These are phyloP conservation scores for Neoscytalidium dimidiatum DNA, from an alignment of 2,329 filamentous ascomycete genomes.

Conservation along the genomic window DNA sequence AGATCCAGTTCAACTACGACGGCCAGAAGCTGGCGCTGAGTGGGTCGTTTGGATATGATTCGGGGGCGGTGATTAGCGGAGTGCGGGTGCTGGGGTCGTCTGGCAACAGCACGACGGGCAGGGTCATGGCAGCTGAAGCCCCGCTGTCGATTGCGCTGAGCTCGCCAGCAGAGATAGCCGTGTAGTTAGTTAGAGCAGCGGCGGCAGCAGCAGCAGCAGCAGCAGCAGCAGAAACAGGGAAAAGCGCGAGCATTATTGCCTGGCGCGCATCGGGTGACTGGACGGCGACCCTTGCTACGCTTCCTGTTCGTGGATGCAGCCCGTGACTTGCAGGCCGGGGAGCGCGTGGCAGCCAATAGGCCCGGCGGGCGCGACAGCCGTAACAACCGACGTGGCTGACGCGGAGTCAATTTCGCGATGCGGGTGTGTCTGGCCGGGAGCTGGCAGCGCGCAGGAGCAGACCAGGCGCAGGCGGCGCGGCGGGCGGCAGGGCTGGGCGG, in stretches of 20 bases:
- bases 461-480: background rate
- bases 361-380: background rate
- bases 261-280: background rate
- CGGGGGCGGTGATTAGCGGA: constrained; percentile 30
- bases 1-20: constrained; percentile 62
- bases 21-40: constrained; percentile 52
- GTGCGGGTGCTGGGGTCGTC: constrained; percentile 34
- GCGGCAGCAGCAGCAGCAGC: too few relatives aligned
- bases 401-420: background rate
- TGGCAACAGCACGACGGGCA: background rate
- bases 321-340: constrained; percentile 1
- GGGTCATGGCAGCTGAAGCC: constrained; percentile 1
- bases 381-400: constrained; percentile 2
- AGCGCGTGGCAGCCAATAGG: background rate
- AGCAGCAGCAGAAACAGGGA: background rate
- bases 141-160: background rate
- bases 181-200: too few relatives aligned
- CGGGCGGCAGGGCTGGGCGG: background rate
- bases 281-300: background rate
- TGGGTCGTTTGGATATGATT: constrained; percentile 57
- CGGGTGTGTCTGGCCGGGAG: background rate
- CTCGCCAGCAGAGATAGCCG: background rate
- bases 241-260: background rate
- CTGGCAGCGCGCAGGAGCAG: background rate
- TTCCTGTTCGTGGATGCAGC: background rate